Evolutionary conservation across 2,329 filamentous ascomycete genomes (phyloP), one percentile per base, ranked within the genome.

Genomic region (Diatrype stigma): DNA sequence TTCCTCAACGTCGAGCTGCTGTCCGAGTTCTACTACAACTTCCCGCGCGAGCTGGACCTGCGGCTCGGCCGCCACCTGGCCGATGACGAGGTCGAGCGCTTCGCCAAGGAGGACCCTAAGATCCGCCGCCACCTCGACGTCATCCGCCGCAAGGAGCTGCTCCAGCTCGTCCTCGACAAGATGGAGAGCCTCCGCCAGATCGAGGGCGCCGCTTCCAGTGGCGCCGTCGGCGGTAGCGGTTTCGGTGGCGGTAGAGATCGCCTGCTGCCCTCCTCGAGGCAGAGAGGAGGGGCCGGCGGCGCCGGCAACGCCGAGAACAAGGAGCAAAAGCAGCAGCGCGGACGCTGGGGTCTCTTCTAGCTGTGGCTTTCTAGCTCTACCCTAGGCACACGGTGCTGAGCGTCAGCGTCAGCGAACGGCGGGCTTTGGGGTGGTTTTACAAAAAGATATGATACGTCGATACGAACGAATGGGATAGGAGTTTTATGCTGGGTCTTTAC

Each of bases 1-100:
- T 99, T 99, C 77, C 81, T 99, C 28, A 96, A 99, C 64, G 94
- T 97, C 11, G 95, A 99, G 73, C 80, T 99, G 19, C 81, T 99
- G 17, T 93, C 89, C 2, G 96, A 99, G 65, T 99, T 97, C 68
- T 96, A 96, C 74, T 96, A 96, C 73, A 91, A 94, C 66, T 99
- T 99, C 70, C 94, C 94, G 0, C 83, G 94, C 37, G 91, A 96
- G 67, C 81, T 99, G 12, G 94, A 99, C 68, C 75, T 87, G 53
- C 84, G 92, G 32, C 85, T 99, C 11, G 90, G 93, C 44, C 84
- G 90, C 23, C 86, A 90, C 61, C 78, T 96, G 54, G 82, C 83
- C 32, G 83, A 87, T 50, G 84, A 85, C 6, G 86, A 97, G 63
- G 82, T 97, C 5, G 93, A 99, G 66, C 82, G 82, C 23, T 96